Conservation (phyloP, 768 basidiomycete genomes). For the Mycena metata region DNA sequence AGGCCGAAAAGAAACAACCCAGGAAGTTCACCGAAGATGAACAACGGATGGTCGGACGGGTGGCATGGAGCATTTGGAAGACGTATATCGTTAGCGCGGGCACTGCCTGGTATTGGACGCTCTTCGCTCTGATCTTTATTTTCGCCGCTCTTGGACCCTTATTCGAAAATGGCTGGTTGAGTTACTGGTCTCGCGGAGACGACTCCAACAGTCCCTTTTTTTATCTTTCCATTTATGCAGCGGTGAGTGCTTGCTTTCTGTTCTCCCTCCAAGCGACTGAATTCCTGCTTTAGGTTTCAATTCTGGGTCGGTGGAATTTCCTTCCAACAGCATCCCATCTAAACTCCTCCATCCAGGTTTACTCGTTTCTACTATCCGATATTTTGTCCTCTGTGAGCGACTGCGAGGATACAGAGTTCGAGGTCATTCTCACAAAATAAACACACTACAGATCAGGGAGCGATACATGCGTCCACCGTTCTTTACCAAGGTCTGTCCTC, state of each 20-base stretch:
- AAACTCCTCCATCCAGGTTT: slow-evolving; percentile 41
- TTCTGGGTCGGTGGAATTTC: background rate
- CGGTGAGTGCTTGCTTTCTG: slow-evolving; percentile 53
- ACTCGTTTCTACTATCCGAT: slow-evolving; percentile 68
- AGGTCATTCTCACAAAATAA: slow-evolving; percentile 19
- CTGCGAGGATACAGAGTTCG: background rate
- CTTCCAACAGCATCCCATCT: background rate
- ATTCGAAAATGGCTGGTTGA: slow-evolving; percentile 79
- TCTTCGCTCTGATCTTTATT: slow-evolving; percentile 64
- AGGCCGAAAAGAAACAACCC: slow-evolving; percentile 67
- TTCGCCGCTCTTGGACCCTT: slow-evolving; percentile 76
- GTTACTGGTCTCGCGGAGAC: slow-evolving; percentile 73
- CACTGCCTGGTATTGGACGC: slow-evolving; percentile 65
- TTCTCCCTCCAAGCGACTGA: slow-evolving; percentile 52
- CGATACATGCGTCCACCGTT: slow-evolving; percentile 82
- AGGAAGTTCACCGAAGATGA: slow-evolving; percentile 90
- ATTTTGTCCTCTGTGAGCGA: slow-evolving; percentile 76
- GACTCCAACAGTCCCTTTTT: slow-evolving; percentile 60
- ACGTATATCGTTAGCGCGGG: slow-evolving; percentile 67
- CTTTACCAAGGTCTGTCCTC: slow-evolving; percentile 73
- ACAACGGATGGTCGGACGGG: slow-evolving; percentile 79
- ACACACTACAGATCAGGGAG: slow-evolving; percentile 66
- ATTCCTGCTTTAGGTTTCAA: background rate
- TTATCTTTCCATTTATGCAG: slow-evolving; percentile 81
- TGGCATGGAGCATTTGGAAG: slow-evolving; percentile 74